A percentile compares a stretch with the other conserved stretches of the same genome.
Conservation (phyloP, 2,329 filamentous ascomycete species). For the Colletotrichum sp. region DNA sequence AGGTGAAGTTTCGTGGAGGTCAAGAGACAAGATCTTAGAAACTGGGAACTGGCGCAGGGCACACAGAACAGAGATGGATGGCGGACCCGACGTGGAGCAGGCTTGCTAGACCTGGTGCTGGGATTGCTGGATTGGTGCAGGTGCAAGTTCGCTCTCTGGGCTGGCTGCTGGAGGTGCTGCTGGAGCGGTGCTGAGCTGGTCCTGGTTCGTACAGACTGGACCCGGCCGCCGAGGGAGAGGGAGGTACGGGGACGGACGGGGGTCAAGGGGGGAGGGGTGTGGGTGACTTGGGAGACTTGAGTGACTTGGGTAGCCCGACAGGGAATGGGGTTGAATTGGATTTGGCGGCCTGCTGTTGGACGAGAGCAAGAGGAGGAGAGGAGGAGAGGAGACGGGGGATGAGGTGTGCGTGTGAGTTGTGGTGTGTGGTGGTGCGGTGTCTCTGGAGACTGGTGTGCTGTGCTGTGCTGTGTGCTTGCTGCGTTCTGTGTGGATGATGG, state of each 20-base stretch:
- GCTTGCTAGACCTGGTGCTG: not conserved
- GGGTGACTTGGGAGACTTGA: constrained; percentile 13
- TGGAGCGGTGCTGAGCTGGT: not conserved
- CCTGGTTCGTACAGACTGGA: constrained; percentile 4
- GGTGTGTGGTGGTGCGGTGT: not conserved
- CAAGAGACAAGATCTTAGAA: constrained; percentile 16
- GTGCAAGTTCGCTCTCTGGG: not conserved
- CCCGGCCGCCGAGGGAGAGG: constrained; percentile 10
- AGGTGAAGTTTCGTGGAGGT: constrained; percentile 5
- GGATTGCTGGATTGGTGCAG: not conserved
- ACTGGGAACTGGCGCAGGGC: constrained; percentile 17
- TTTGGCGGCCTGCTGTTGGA: constrained; percentile 3
- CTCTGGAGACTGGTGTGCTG: not conserved
- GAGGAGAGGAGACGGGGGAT: not conserved
- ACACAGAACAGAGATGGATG: constrained; percentile 8
- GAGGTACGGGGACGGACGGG: constrained; percentile 7
- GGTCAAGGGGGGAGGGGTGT: constrained; percentile 1
- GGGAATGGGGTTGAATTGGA: constrained; percentile 15
- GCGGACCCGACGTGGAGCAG: constrained; percentile 11
- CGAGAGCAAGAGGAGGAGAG: not conserved
- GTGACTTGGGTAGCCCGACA: constrained; percentile 11
- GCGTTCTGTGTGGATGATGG: not conserved
- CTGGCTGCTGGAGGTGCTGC: not conserved
- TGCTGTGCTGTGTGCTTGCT: not conserved
- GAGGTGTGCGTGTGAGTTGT: not conserved